Conservation (phyloP, 2,329 filamentous ascomycete genomes). For the Aspergillus ochraceus region DNA sequence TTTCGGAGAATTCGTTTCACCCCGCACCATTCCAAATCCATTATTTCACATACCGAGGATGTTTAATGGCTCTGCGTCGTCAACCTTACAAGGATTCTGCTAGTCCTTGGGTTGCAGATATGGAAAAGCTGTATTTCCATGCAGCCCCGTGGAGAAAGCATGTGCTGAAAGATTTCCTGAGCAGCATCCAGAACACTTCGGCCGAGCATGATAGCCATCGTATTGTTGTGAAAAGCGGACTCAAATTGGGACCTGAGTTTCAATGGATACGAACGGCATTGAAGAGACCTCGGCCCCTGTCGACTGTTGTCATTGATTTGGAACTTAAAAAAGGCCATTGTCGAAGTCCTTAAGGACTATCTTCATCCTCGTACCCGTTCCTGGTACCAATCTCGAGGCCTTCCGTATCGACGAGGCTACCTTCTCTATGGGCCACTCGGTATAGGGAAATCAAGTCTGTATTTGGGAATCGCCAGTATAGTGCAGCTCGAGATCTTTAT, state of each 20-base stretch:
- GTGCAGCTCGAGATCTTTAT: conserved; percentile 68
- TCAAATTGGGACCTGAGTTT: conserved; percentile 39
- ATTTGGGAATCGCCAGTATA: conserved; percentile 64
- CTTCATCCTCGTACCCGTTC: conserved; percentile 57
- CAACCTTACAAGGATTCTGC: neutral
- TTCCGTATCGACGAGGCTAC: conserved; percentile 75
- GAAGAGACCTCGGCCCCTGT: conserved; percentile 59
- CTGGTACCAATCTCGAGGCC: conserved; percentile 45
- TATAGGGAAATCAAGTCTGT: conserved; percentile 70
- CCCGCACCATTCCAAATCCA: neutral
- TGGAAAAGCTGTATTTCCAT: conserved; percentile 10
- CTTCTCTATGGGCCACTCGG: conserved; percentile 75
- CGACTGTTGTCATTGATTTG: conserved; percentile 71
- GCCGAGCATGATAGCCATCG: neutral
- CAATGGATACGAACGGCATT: conserved; percentile 51
- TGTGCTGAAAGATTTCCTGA: conserved; percentile 51
- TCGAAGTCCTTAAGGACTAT: conserved; percentile 76
- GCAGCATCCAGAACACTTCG: conserved; percentile 31
- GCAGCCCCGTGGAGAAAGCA: conserved; percentile 38
- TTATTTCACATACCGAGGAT: conserved; percentile 3
- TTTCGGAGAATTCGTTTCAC: conserved; percentile 1
- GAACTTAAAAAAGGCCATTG: conserved; percentile 65
- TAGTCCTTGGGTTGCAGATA: conserved; percentile 4
- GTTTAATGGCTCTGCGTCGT: conserved; percentile 3
- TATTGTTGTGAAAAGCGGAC: conserved; percentile 41